Conservation (phyloP, 2,329 filamentous ascomycete species). For the Calonectria naviculata region DNA sequence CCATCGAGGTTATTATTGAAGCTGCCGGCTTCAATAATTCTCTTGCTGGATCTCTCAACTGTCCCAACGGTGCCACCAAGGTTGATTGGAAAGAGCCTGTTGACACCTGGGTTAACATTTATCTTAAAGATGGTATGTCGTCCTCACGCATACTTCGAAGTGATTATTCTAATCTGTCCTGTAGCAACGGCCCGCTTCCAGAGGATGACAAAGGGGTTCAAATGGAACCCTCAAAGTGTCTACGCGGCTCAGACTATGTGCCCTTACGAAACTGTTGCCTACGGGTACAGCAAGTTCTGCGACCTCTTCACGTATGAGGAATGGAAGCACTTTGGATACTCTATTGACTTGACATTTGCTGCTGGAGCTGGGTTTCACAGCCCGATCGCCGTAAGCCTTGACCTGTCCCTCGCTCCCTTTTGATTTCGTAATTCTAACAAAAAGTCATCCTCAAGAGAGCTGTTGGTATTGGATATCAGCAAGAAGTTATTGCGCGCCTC, state of each 20-base stretch:
- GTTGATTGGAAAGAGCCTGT: slow-evolving; percentile 64
- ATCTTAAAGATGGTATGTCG: slow-evolving; percentile 67
- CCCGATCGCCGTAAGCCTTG: slow-evolving; percentile 65
- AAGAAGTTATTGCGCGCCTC: slow-evolving; percentile 78
- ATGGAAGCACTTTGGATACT: slow-evolving; percentile 79
- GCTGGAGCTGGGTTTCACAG: slow-evolving; percentile 72
- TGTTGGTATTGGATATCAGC: slow-evolving; percentile 78
- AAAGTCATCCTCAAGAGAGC: slow-evolving; percentile 60
- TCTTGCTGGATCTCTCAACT: slow-evolving; percentile 74
- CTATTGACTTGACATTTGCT: slow-evolving; percentile 73
- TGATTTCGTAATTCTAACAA: not conserved
- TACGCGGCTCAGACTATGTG: slow-evolving; percentile 79
- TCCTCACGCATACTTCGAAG: not conserved
- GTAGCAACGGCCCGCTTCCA: slow-evolving; percentile 70
- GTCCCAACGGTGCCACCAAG: slow-evolving; percentile 69
- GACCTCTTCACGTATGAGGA: slow-evolving; percentile 80
- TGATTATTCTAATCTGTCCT: not conserved
- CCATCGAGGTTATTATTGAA: slow-evolving; percentile 79
- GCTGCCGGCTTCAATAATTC: slow-evolving; percentile 74
- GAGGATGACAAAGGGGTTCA: slow-evolving; percentile 63
- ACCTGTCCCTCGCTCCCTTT: no score
- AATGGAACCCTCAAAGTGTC: slow-evolving; percentile 73
- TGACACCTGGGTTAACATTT: slow-evolving; percentile 70
- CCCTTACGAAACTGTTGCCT: slow-evolving; percentile 81
- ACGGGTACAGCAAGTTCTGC: slow-evolving; percentile 81